Evolutionary conservation across 2,329 filamentous ascomycete genomes (phyloP).

Genomic region (Fusarium cicatricum): DNA sequence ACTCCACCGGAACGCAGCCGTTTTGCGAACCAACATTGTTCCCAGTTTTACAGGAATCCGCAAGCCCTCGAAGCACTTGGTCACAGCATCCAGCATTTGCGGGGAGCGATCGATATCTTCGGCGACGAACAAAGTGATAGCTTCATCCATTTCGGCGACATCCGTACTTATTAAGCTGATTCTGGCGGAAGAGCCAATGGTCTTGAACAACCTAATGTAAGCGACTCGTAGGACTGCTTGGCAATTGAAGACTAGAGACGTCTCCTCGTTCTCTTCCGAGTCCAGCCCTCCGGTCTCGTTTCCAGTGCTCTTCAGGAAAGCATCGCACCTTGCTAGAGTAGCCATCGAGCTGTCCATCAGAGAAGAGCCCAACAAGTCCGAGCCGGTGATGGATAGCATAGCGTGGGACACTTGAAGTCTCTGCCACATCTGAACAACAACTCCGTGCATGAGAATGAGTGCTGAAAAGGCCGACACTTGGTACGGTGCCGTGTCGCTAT

Average conservation of each 20-base stretch:
- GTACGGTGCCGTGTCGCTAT: background rate
- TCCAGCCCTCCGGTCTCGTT: too few relatives aligned
- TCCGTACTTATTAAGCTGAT: slow-evolving; percentile 7
- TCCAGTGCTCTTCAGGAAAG: background rate
- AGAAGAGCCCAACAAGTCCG: background rate
- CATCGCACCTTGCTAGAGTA: slow-evolving; percentile 4
- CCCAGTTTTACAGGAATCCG: slow-evolving; percentile 16
- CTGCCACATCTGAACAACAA: slow-evolving; percentile 25
- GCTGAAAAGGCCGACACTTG: slow-evolving; percentile 8
- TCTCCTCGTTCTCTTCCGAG: background rate
- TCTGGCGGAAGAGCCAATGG: background rate
- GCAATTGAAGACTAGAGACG: slow-evolving; percentile 11
- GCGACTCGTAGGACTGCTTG: slow-evolving; percentile 19
- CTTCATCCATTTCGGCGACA: background rate
- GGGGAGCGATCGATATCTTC: slow-evolving; percentile 1
- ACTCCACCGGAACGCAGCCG: slow-evolving; percentile 24
- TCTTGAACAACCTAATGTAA: slow-evolving; percentile 14
- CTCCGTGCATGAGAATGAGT: slow-evolving; percentile 13
- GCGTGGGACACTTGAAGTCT: slow-evolving; percentile 9
- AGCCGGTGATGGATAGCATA: background rate
- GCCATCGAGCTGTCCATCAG: slow-evolving; percentile 5
- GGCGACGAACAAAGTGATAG: slow-evolving; percentile 1
- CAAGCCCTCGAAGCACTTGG: slow-evolving; percentile 12
- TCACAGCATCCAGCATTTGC: slow-evolving; percentile 10
- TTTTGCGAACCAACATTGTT: slow-evolving; percentile 22